Conservation (phyloP, 139 green algal species). For the Chlorella vulgaris region DNA sequence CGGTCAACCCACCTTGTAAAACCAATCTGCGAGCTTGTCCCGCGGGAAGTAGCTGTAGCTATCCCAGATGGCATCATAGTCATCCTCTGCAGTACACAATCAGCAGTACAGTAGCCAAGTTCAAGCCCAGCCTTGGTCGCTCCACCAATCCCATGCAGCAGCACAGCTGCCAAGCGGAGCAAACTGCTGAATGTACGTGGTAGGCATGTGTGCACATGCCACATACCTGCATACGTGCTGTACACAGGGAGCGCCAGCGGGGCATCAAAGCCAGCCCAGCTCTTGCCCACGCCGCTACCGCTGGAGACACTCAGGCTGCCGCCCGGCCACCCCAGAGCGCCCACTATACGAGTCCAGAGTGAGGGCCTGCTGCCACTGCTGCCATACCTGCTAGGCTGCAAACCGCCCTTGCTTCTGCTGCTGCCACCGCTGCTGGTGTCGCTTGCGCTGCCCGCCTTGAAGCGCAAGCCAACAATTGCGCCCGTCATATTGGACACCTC, state of each 20-base stretch:
- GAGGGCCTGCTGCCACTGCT: background rate
- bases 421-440: background rate
- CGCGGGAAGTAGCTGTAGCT: constrained; percentile 39
- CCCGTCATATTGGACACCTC: constrained; percentile 4
- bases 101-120: background rate
- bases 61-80: constrained; percentile 40
- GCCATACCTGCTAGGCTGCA: background rate
- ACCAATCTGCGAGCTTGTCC: constrained; percentile 27
- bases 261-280: constrained; percentile 31
- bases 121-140: too few relatives aligned
- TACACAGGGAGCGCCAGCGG: constrained; percentile 52
- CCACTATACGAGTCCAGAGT: background rate
- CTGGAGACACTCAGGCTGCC: background rate
- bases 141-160: background rate
- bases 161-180: background rate
- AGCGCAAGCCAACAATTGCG: constrained; percentile 15
- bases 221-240: constrained; percentile 51
- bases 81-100: constrained; percentile 7
- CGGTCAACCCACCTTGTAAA: constrained; percentile 34
- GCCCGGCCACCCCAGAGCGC: background rate
- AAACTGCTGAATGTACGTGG: background rate
- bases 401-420: background rate
- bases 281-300: background rate
- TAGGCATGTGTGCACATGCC: background rate
- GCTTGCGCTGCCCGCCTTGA: constrained; percentile 9